Percentiles rank a stretch among this genome's conserved stretches.
phyloP scores from a whole-genome alignment of 2,329 filamentous ascomycete genomes.

The Trichoderma atrobrunneum region DNA sequence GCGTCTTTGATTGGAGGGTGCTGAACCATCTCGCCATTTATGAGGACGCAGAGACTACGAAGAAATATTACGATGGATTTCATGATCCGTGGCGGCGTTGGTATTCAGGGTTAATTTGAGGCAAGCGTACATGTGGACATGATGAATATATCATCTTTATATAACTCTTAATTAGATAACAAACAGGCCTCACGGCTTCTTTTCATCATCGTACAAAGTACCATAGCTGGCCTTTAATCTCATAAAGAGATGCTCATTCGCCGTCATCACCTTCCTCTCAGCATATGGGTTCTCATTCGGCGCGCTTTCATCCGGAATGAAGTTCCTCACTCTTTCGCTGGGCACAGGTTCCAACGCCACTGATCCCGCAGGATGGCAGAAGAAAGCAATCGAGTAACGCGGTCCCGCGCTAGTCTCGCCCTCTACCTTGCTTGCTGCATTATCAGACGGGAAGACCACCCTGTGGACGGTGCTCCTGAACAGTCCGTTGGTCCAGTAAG shows the following conservation, averaged over 20 bases:
- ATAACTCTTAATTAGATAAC: not conserved
- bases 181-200: conserved; percentile 20
- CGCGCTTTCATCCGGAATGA: conserved; percentile 33
- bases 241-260: conserved; percentile 62
- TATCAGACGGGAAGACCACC: conserved; percentile 63
- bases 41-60: conserved; percentile 34
- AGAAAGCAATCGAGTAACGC: conserved; percentile 66
- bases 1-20: conserved; percentile 48
- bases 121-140: not conserved
- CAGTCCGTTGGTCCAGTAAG: conserved; percentile 88
- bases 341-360: conserved; percentile 57
- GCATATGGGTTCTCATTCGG: conserved; percentile 46
- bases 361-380: conserved; percentile 60
- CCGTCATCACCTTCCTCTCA: conserved; percentile 57
- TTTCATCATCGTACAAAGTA: conserved; percentile 49
- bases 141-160: not conserved
- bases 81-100: conserved; percentile 44
- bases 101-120: conserved; percentile 42
- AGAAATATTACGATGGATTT: conserved; percentile 36
- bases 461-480: conserved; percentile 86
- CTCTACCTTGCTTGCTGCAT: conserved; percentile 26
- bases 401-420: conserved; percentile 51
- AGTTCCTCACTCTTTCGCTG: conserved; percentile 52
- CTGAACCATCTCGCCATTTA: conserved; percentile 40
- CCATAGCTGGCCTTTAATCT: conserved; percentile 59